Evolutionary conservation across 1,139 yeast species (phyloP), one percentile per base, ranked within the genome.

Genomic region (Groenewaldozyma sp.): DNA sequence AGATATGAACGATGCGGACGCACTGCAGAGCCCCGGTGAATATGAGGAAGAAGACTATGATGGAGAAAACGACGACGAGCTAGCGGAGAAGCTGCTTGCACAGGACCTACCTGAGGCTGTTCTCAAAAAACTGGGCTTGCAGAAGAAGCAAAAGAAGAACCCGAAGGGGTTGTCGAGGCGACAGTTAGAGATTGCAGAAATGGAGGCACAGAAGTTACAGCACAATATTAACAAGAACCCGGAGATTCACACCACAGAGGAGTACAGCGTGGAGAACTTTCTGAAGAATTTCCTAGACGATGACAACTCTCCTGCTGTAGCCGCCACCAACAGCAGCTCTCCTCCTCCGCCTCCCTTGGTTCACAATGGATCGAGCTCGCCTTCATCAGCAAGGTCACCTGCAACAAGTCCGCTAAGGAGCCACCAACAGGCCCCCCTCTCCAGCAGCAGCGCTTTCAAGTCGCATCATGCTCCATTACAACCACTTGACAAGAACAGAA

Each of bases 121-220:
- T n/a, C n/a, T n/a, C n/a, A n/a, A n/a, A n/a, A n/a, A n/a, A n/a
- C n/a, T n/a, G n/a, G n/a, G n/a, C n/a, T n/a, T n/a, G n/a, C n/a
- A n/a, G n/a, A 35, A 18, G 26, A 21, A 4, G 18, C 31, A 22
- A 18, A 27, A 22, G 19, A 19, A 11, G 21, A 28, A 27, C 24
- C 13, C 34, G 18, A 39, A 38, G 19, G 31, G 37, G 20, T 38
- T 22, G 13, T 34, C 41, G 19, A 58, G 55, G 36, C 60, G 58
- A 39, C 62, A 56, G 3, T 38, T 49, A 18, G 62, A 57, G 36
- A 51, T 54, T 27, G 52, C 60, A 42, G 55, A 52, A 24, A 47
- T 47, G 34, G 63, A 60, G 39, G 52, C 62, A 3, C 58, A 51
- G 35, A 43, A 62, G 26, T 45, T 59, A 35, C 54, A 48, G 31